These are phyloP conservation scores for Fusarium secorum DNA, from an alignment of 2,329 filamentous ascomycete genomes.

Conservation along the genomic window DNA sequence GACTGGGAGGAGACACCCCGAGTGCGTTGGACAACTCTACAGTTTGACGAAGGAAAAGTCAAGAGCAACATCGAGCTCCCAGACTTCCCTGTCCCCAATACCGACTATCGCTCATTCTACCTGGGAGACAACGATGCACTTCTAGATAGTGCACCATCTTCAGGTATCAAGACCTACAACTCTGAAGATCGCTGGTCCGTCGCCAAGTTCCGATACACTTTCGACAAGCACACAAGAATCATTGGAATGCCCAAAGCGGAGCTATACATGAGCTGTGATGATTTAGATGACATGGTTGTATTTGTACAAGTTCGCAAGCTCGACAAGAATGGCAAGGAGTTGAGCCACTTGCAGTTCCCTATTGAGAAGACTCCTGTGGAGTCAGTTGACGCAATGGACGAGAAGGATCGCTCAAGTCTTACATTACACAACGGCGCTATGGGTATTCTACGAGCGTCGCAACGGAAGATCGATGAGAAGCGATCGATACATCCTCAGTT, in stretches of 20 bases:
- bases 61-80: conserved; percentile 23
- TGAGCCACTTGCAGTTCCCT: conserved; percentile 14
- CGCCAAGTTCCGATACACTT: conserved; percentile 24
- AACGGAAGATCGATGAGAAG: conserved; percentile 7
- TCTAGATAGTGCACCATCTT: neutral
- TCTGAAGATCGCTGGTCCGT: conserved; percentile 30
- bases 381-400: neutral
- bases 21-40: conserved; percentile 31
- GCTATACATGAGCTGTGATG: conserved; percentile 30
- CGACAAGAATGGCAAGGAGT: conserved; percentile 6
- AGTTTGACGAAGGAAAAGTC: conserved; percentile 33
- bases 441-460: conserved; percentile 5
- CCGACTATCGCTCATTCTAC: conserved; percentile 11
- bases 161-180: neutral
- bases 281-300: conserved; percentile 9
- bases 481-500: conserved; percentile 8
- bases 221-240: conserved; percentile 13
- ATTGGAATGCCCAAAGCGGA: conserved; percentile 26
- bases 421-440: conserved; percentile 15
- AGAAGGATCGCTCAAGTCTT: conserved; percentile 10
- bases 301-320: conserved; percentile 16
- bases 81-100: conserved; percentile 20
- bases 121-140: neutral
- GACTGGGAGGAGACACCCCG: conserved; percentile 35
- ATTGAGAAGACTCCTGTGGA: conserved; percentile 12